Base-by-base conservation (phyloP, 2,329 filamentous ascomycete genomes). In the Nannizziopsis barbatae region DNA sequence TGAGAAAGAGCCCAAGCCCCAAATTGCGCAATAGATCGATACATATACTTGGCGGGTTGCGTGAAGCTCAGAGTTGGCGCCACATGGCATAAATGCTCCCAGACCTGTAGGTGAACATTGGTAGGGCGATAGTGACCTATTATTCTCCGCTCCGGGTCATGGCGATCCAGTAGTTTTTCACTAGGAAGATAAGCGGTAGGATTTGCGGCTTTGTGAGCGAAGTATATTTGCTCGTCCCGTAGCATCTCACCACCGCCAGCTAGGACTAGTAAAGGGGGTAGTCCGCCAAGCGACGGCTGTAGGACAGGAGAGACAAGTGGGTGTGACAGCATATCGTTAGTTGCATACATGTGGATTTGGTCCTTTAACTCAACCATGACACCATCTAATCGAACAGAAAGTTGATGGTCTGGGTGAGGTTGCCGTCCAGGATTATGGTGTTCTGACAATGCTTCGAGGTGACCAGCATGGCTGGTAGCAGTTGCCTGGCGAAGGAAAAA, bases 1-100 rank as follows among this genome's bases (percentile, higher is more conserved):
- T 83, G 75, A 0, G 89, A 86, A 17, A 95, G 73, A 0, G 84
- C 84, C 89, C 89, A 96, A 0, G 89, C 87, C 1, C 88, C 84
- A 60, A 98, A 96, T 57, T 95, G 90, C 0, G 92, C 85, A 45
- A 95, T 80, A 1, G 86, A 86, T 42, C 90, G 79, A 63, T 87
- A 96, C 88, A 96, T 95, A 67, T 84, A 85, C 64, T 96, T 96
- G 40, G 90, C 92, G 0, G 92, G 92, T n/a, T 83, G 77, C 0
- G 90, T 96, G 63, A 95, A 96, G 58, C 86, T 94, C n/a, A 96
- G 74, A 0, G 89, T 95, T 0, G 90, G 86, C 0, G 84, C 82
- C 5, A 94, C 89, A 61, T 96, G 90, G 59, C 92, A 96, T 2
- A 96, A 71, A 58, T 95, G 85, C 50, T 96, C 90, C 89, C 90